Base-by-base conservation (phyloP, 257 asterid genomes). In the Petunia secreta region DNA sequence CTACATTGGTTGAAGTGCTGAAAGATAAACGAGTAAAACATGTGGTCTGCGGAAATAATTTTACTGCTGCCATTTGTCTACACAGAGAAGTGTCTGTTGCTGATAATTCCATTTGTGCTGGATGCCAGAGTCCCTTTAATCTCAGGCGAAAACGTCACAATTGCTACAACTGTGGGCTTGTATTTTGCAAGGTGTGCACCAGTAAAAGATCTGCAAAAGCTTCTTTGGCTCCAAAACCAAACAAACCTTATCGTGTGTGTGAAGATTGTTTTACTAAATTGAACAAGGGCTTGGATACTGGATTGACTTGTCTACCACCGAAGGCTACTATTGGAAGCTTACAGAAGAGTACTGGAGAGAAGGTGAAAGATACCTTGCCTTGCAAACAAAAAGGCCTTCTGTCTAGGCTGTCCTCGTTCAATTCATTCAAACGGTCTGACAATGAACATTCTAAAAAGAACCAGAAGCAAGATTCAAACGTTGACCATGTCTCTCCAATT, bases 161-260 rank as follows among this genome's bases (percentile, higher is more conserved):
- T 84, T 92, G 97, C 89, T 92, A 91, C 81, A 89, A 91, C 79
- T 92, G 97, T 81, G 97, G 97, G 78, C 91, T 92, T 64, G 86
- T 84, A 66, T 91, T 87, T 74, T 92, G 97, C 89, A 85, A 84
- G 58, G 84, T 81, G 2, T 92, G 97, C 80, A 87, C 91, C 40
- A 79, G 83, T 43, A 92, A 83, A 82, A 92, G 83, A 81, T 89
- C 97, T 2, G 64, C 82, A 63, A 87, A 86, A 77, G 96, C 97
- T 83, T 88, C 96, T 63, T 82, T 92, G 87, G 94, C 97, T 80
- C 95, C 91, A 63, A 84, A 79, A 65, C 57, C 60, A 78, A 84
- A 85, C 86, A 92, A 88, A 69, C 84, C 85, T 60, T 84, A 87
- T 78, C 92, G 92, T 2, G 94, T 92, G 0, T 92, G 97, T 81